Percentiles rank a stretch among this genome's conserved stretches.
Evolutionary conservation across 345 rosid genomes (phyloP).

Genomic region (Syzygium oleosum): DNA sequence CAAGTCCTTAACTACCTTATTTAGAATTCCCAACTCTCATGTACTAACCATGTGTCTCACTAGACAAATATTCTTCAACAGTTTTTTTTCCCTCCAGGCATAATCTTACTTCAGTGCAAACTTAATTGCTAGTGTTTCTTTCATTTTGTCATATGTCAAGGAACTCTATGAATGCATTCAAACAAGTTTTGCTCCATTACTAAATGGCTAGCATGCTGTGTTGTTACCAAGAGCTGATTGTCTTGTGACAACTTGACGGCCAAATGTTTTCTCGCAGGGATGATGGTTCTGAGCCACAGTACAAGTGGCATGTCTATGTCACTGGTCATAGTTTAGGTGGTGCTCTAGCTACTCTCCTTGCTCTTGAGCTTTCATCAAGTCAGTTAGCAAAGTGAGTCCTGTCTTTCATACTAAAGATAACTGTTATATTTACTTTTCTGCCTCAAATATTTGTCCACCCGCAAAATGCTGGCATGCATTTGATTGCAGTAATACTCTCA

Average conservation of each 20-base stretch:
- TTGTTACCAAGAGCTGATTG: background rate
- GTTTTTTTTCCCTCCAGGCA: background rate
- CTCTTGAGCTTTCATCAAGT: constrained; percentile 92
- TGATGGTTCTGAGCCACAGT: constrained; percentile 28
- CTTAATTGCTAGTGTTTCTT: background rate
- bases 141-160: background rate
- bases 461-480: background rate
- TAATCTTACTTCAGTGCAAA: background rate
- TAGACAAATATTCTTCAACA: background rate
- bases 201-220: background rate
- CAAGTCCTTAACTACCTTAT: background rate
- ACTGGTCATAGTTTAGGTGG: constrained; percentile 99
- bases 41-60: background rate
- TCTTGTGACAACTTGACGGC: background rate
- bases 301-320: constrained; percentile 80
- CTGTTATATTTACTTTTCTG: background rate
- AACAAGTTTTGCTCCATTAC: background rate
- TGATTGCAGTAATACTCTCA: background rate
- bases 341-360: constrained; percentile 85
- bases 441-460: background rate
- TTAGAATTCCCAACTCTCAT: background rate
- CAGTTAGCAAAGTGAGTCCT: constrained; percentile 64
- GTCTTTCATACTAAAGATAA: background rate
- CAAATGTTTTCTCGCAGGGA: constrained; percentile 34
- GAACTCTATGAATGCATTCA: background rate